phyloP scores from a whole-genome alignment of 2,329 filamentous ascomycete genomes.

The Aureobasidium sp. region DNA sequence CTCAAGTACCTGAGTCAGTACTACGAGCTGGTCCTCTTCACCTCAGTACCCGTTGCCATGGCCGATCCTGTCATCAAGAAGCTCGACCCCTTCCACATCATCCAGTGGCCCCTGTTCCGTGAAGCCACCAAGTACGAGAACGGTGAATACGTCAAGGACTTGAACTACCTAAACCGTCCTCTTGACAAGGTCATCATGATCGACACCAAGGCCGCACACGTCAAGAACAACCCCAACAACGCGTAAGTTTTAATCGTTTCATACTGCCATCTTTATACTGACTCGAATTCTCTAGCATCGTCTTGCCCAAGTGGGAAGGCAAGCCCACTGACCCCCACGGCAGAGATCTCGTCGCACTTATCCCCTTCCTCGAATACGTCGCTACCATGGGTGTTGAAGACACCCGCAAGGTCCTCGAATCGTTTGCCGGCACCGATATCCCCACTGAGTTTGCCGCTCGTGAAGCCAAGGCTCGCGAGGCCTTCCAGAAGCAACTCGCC shows the following conservation, averaged over 20 bases:
- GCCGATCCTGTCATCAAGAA: constrained; percentile 86
- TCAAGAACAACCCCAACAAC: constrained; percentile 90
- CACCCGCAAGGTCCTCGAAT: constrained; percentile 47
- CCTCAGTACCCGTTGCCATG: constrained; percentile 72
- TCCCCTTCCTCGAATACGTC: constrained; percentile 96
- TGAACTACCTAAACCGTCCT: constrained; percentile 95
- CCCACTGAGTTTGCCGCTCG: constrained; percentile 82
- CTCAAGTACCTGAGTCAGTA: constrained; percentile 94
- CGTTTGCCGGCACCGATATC: constrained; percentile 69
- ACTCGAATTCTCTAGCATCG: constrained; percentile 40
- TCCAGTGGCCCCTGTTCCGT: constrained; percentile 89
- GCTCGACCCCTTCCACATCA: constrained; percentile 88
- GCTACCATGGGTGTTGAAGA: constrained; percentile 88
- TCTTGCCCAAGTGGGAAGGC: constrained; percentile 85
- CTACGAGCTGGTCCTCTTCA: constrained; percentile 96
- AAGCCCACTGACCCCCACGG: constrained; percentile 56
- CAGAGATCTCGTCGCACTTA: constrained; percentile 75
- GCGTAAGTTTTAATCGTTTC: constrained; percentile 34
- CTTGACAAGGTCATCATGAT: constrained; percentile 92
- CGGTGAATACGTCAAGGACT: constrained; percentile 95
- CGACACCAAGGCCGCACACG: constrained; percentile 75
- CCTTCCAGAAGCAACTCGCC: constrained; percentile 71
- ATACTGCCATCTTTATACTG: neutral
- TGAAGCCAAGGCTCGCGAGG: constrained; percentile 75
- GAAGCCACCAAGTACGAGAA: constrained; percentile 97